Conservation (phyloP, 73 alveolate species). For the Loxodes magnus region DNA sequence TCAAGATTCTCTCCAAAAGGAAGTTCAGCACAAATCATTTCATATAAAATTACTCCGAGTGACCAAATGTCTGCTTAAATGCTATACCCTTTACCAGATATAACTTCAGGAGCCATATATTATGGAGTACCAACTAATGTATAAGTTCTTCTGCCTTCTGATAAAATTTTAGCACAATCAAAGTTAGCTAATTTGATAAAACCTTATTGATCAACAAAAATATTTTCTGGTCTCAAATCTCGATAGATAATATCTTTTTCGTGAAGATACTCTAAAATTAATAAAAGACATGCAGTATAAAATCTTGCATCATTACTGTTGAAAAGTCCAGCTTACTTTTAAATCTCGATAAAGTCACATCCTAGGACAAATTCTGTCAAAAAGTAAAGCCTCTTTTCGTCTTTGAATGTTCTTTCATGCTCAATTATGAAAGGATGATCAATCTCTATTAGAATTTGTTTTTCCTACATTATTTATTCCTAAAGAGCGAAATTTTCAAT, state of each 20-base stretch:
- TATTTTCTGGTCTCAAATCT: conserved; percentile 77
- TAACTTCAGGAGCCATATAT: neutral
- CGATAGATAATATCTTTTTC: conserved; percentile 52
- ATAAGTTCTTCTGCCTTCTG: neutral
- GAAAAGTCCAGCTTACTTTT: neutral
- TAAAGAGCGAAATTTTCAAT: neutral
- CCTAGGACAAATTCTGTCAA: neutral
- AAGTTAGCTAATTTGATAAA: conserved; percentile 43
- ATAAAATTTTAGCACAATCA: neutral
- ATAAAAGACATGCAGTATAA: conserved; percentile 51
- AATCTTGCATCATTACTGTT: conserved; percentile 20
- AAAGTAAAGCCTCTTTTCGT: neutral
- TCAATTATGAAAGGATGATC: neutral
- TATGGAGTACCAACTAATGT: neutral
- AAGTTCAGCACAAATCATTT: neutral
- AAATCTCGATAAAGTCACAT: neutral
- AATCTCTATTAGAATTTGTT: neutral
- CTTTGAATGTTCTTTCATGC: neutral
- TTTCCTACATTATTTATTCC: neutral
- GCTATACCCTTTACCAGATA: neutral
- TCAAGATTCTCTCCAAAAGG: neutral
- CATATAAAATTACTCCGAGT: neutral
- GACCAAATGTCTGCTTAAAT: neutral
- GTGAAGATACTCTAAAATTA: conserved; percentile 55
- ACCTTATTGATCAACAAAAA: conserved; percentile 38